Base-by-base conservation (phyloP, 495 filamentous ascomycete species). In the Penicillium ochrochloron region DNA sequence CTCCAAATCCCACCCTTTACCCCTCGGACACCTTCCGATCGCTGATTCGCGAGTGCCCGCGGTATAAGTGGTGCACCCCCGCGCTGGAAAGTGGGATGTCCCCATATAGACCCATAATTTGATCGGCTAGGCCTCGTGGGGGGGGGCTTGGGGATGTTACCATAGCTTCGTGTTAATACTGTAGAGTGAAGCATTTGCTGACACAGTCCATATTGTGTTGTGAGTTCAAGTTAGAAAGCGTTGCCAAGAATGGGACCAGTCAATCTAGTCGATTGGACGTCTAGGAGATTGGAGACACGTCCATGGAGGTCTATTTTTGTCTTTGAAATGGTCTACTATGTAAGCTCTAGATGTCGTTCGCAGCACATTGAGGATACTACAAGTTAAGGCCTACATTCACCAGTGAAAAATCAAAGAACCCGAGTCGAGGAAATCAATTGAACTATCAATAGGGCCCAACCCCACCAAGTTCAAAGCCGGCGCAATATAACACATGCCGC, bases 1-100 rank as follows among this genome's bases (percentile, higher is more conserved):
- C 12, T 51, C 42, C 50, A 1, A 48, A 60, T 60, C 57, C 57
- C 42, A 60, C 57, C 57, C 57, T 60, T 34, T n/a, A 60, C 57
- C 57, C 57, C 42, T 60, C 57, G 57, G 44, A 37, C 37, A 1
- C 2, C 27, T 15, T 29, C 29, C 27, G 57, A 21, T 21, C 39
- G 39, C 29, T 60, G 42, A 60, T 60, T 60, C 27, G 57, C 17
- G 48, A 25, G 23, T 34, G 23, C 56, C 56, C 56, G 23, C 39
- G 39, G 34, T n/a, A 42, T 11, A 48, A 31, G 57, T 60, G 57
- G 57, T 48, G n/a, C 44, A 27, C 37, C 41, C 57, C 39, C 57
- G 53, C 53, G 53, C 33, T 21, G 10, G 14, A 17, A 56, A 56
- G 53, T 56, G 53, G 53, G 53, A 56, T 35, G 53, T 34, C 53